These are phyloP conservation scores for Talaromyces funiculosus DNA, from an alignment of 2,329 filamentous ascomycete species.

Conservation along the genomic window DNA sequence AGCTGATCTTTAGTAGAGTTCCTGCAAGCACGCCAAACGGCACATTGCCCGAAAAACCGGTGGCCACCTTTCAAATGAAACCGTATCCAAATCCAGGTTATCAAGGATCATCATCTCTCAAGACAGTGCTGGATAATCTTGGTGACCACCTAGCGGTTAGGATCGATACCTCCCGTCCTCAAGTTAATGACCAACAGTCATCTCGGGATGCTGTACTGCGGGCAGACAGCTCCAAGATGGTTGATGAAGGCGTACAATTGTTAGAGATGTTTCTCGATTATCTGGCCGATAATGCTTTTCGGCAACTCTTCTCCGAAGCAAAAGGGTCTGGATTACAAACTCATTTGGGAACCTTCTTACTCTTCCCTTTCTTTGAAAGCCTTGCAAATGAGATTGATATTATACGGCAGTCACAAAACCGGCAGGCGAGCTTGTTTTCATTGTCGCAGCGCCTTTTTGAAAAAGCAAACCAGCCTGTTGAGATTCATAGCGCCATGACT, in stretches of 20 bases:
- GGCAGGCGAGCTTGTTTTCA: background rate
- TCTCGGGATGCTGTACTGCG: slow-evolving; percentile 12
- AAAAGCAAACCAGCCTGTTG: slow-evolving; percentile 10
- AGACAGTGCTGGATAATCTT: slow-evolving; percentile 11
- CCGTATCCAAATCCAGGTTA: slow-evolving; percentile 13
- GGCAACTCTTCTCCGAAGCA: slow-evolving; percentile 6
- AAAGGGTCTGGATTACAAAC: slow-evolving; percentile 2
- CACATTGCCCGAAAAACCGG: slow-evolving; percentile 1
- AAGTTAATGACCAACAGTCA: slow-evolving; percentile 4
- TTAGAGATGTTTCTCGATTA: slow-evolving; percentile 11
- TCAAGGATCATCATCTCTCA: slow-evolving; percentile 12
- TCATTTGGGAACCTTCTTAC: slow-evolving; percentile 9
- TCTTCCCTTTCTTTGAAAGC: slow-evolving; percentile 12
- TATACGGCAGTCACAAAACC: slow-evolving; percentile 3
- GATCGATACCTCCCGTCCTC: slow-evolving; percentile 5
- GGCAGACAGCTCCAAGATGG: slow-evolving; percentile 13
- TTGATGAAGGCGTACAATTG: slow-evolving; percentile 9
- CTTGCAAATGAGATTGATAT: slow-evolving; percentile 7
- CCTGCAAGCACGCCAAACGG: background rate
- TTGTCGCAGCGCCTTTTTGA: slow-evolving; percentile 11
- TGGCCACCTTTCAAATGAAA: slow-evolving; percentile 14
- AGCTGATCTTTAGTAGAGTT: background rate
- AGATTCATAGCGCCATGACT: slow-evolving; percentile 5
- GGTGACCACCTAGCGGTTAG: slow-evolving; percentile 6
- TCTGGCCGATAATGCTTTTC: slow-evolving; percentile 4